phyloP scores from a whole-genome alignment of 2,329 filamentous ascomycete genomes.

The Trichoderma lentiforme region DNA sequence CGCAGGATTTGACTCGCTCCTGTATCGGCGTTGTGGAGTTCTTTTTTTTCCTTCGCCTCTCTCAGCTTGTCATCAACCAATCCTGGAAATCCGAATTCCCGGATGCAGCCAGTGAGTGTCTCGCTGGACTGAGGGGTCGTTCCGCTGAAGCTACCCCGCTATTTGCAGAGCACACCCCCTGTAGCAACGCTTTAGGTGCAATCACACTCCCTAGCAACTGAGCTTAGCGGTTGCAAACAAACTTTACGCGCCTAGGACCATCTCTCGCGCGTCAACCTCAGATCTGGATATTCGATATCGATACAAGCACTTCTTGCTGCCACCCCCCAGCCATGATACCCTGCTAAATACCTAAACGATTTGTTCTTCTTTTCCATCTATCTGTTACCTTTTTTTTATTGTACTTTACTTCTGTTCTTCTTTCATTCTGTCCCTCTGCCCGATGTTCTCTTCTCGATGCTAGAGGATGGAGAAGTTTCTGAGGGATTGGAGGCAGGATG shows the following conservation, averaged over 20 bases:
- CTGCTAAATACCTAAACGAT: not conserved
- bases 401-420: not conserved
- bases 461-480: conserved; percentile 84
- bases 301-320: not conserved
- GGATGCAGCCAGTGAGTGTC: not conserved
- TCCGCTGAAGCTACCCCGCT: conserved; percentile 31
- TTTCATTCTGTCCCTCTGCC: not conserved
- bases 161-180: conserved; percentile 27
- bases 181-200: conserved; percentile 16
- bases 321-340: not conserved
- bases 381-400: not conserved
- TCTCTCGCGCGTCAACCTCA: not conserved
- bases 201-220: conserved; percentile 17
- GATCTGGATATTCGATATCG: not conserved
- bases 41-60: not conserved
- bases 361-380: not conserved
- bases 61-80: not conserved
- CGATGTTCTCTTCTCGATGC: conserved; percentile 1
- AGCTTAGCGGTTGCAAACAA: not conserved
- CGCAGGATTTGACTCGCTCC: conserved; percentile 12
- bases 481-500: conserved; percentile 91
- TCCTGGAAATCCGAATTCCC: not conserved
- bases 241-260: not conserved
- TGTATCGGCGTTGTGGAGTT: conserved; percentile 15
- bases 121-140: conserved; percentile 8